phyloP scores from a whole-genome alignment of 1,284 basidiomycete species.

The Termitomyces sp. region DNA sequence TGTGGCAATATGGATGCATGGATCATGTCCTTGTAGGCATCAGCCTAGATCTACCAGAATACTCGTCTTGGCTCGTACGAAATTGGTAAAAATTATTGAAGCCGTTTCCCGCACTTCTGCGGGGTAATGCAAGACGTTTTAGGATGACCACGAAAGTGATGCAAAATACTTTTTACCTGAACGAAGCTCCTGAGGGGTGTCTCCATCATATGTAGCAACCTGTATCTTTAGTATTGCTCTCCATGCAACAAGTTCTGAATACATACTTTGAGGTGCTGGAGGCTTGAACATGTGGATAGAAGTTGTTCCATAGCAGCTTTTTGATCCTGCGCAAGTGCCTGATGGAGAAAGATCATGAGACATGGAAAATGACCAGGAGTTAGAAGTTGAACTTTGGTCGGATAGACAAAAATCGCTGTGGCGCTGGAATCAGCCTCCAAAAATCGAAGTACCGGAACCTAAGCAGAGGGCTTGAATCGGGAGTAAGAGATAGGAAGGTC shows the following conservation, averaged over 20 bases:
- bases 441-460: constrained; percentile 72
- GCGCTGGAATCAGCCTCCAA: constrained; percentile 58
- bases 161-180: constrained; percentile 33
- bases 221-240: constrained; percentile 10
- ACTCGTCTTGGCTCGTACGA: constrained; percentile 38
- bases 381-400: constrained; percentile 63
- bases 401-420: constrained; percentile 85
- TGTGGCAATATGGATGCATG: constrained; percentile 83
- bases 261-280: constrained; percentile 55
- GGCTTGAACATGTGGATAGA: constrained; percentile 53
- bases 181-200: constrained; percentile 70
- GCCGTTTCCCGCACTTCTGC: constrained; percentile 59
- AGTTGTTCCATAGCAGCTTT: constrained; percentile 64
- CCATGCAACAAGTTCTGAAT: neutral
- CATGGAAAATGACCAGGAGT: neutral
- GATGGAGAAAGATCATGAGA: neutral
- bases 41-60: neutral
- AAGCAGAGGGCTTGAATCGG: neutral
- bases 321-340: constrained; percentile 91
- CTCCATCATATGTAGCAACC: constrained; percentile 86
- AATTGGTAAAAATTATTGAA: constrained; percentile 75
- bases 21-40: constrained; percentile 69
- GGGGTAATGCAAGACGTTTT: neutral
- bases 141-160: neutral
- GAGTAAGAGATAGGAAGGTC: neutral